Evolutionary conservation across 495 filamentous ascomycete genomes (phyloP).

Genomic region (Penicillium canescens): DNA sequence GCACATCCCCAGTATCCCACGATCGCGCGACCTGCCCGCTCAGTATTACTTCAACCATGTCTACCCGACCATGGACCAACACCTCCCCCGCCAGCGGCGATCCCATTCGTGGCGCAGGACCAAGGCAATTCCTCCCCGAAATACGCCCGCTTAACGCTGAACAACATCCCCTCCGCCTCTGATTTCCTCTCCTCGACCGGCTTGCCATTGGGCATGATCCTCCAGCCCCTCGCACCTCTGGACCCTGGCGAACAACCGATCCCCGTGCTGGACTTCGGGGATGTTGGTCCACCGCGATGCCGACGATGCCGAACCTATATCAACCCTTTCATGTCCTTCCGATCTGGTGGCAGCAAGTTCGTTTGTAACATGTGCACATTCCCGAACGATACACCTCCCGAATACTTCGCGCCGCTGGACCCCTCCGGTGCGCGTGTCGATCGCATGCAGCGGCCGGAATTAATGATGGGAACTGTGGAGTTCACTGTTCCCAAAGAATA

Average conservation of each 20-base stretch:
- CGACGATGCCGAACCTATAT: constrained; percentile 94
- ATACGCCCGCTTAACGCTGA: constrained; percentile 86
- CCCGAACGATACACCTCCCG: constrained; percentile 88
- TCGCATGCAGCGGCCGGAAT: constrained; percentile 83
- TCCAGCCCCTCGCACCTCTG: constrained; percentile 85
- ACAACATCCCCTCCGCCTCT: constrained; percentile 80
- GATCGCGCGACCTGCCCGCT: constrained; percentile 76
- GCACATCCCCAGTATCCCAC: constrained; percentile 88
- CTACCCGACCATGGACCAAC: constrained; percentile 92
- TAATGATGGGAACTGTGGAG: constrained; percentile 89
- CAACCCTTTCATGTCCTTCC: constrained; percentile 98
- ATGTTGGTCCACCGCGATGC: constrained; percentile 87
- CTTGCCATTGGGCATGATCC: constrained; percentile 81
- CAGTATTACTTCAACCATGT: constrained; percentile 83
- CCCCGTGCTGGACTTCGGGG: constrained; percentile 94
- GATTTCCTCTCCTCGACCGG: constrained; percentile 78
- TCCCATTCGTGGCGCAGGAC: constrained; percentile 89
- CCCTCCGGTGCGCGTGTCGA: constrained; percentile 86
- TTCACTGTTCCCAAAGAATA: constrained; percentile 98
- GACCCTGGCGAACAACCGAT: constrained; percentile 85
- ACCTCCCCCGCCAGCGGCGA: constrained; percentile 82
- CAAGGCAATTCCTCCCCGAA: constrained; percentile 97
- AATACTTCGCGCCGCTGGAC: constrained; percentile 91
- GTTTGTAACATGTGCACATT: constrained; percentile 99
- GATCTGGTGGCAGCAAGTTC: constrained; percentile 90